A percentile compares a stretch with the other conserved stretches of the same genome.
Evolutionary conservation across 805 yeast species (phyloP).

Genomic region (Metschnikowia noctiluminum): DNA sequence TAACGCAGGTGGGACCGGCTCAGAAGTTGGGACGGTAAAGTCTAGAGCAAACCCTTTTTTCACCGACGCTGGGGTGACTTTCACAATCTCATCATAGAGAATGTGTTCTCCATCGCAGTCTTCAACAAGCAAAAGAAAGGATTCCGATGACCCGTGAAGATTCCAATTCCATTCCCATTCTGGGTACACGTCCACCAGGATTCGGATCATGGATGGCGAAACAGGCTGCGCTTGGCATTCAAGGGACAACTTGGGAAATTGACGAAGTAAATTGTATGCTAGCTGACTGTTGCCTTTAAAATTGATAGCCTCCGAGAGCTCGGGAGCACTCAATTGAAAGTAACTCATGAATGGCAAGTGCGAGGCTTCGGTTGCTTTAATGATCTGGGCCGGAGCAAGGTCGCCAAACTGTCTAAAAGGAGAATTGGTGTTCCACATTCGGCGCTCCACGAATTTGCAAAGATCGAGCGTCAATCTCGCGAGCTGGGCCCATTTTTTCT

Average conservation of each 20-base stretch:
- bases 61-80: constrained; percentile 49
- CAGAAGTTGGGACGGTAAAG: constrained; percentile 54
- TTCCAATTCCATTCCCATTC: constrained; percentile 73
- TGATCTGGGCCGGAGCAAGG: constrained; percentile 64
- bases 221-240: constrained; percentile 71
- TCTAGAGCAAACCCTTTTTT: constrained; percentile 56
- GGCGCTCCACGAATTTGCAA: constrained; percentile 73
- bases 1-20: constrained; percentile 55
- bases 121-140: constrained; percentile 70
- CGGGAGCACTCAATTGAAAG: constrained; percentile 66
- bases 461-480: constrained; percentile 57
- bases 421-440: constrained; percentile 82
- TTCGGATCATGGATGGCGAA: constrained; percentile 60
- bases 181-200: constrained; percentile 67
- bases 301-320: constrained; percentile 77
- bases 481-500: constrained; percentile 67
- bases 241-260: constrained; percentile 69
- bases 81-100: constrained; percentile 54
- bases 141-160: constrained; percentile 62
- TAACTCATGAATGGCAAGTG: constrained; percentile 81
- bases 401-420: constrained; percentile 81
- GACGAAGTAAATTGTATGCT: constrained; percentile 56
- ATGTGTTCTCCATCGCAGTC: constrained; percentile 80
- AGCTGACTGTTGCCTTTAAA: constrained; percentile 62
- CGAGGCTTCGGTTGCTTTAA: constrained; percentile 73